phyloP scores from a whole-genome alignment of 164 flowering plant species.

The Stephania cephalantha region DNA sequence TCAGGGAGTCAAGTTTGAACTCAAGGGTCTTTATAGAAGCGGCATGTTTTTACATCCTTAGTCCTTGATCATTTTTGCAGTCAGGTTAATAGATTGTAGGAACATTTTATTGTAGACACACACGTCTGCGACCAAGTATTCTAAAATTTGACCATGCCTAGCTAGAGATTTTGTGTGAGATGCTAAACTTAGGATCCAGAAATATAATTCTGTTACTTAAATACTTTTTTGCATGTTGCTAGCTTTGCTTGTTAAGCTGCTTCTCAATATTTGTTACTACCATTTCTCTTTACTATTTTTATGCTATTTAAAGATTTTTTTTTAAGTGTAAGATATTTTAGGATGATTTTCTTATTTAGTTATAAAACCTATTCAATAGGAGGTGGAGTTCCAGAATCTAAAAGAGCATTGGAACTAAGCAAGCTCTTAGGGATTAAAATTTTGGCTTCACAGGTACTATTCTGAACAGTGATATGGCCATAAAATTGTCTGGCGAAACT shows the following conservation, averaged over 20 bases:
- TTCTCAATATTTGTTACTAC: not conserved
- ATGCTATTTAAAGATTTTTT: not conserved
- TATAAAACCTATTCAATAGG: slow-evolving; percentile 30
- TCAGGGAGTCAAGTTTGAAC: too few species aligned
- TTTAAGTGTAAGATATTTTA: not conserved
- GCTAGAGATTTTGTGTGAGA: not conserved
- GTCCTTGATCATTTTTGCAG: too few species aligned
- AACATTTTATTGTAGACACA: too few species aligned
- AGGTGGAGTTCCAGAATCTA: slow-evolving; percentile 79
- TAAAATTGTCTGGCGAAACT: not conserved
- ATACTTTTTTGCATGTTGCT: not conserved
- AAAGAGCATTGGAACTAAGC: slow-evolving; percentile 61
- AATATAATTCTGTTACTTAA: not conserved
- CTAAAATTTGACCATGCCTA: too few species aligned
- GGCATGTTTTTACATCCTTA: too few species aligned
- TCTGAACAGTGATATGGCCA: not conserved
- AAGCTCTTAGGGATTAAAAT: slow-evolving; percentile 52
- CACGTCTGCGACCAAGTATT: too few species aligned
- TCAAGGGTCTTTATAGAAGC: too few species aligned
- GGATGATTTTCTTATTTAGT: not conserved
- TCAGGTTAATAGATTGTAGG: too few species aligned
- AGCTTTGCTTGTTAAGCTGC: not conserved
- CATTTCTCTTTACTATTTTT: not conserved
- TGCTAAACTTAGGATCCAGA: not conserved
- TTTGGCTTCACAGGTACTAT: slow-evolving; percentile 56